These are phyloP conservation scores for Saccharomycopsis olivae DNA, from an alignment of 805 yeast genomes.

Conservation along the genomic window DNA sequence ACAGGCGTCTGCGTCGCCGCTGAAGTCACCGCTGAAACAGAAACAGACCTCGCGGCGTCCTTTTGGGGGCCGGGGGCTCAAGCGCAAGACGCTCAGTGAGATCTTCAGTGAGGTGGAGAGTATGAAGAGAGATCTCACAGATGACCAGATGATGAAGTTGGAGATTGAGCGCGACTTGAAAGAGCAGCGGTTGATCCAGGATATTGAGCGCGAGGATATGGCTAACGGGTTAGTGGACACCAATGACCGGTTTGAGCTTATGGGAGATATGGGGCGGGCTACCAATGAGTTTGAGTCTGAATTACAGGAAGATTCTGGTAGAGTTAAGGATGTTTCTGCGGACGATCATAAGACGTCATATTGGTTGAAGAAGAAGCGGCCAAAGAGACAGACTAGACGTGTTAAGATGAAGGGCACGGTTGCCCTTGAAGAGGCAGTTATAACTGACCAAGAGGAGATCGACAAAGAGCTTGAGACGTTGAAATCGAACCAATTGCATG, in stretches of 20 bases:
- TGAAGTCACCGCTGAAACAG: neutral
- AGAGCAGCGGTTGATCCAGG: conserved; percentile 2
- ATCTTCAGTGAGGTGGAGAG: conserved; percentile 10
- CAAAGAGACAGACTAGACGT: conserved; percentile 16
- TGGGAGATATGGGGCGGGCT: conserved; percentile 16
- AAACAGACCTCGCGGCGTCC: neutral
- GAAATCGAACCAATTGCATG: conserved; percentile 3
- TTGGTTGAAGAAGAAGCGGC: conserved; percentile 12
- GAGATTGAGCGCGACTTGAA: conserved; percentile 9
- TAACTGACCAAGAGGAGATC: conserved; percentile 9
- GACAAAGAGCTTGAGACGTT: conserved; percentile 1
- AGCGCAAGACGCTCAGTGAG: conserved; percentile 7
- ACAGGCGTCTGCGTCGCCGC: conserved; percentile 3
- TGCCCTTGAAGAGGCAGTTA: conserved; percentile 3
- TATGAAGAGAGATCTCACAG: conserved; percentile 5
- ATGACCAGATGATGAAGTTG: conserved; percentile 3
- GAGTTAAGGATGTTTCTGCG: neutral
- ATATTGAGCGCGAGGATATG: conserved; percentile 1
- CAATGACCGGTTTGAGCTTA: conserved; percentile 9
- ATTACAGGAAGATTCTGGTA: conserved; percentile 4
- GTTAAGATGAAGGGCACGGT: conserved; percentile 14
- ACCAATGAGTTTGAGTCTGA: conserved; percentile 15
- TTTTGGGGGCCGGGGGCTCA: conserved; percentile 1
- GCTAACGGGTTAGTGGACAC: conserved; percentile 2
- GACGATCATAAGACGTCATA: conserved; percentile 6